Conservation (phyloP, 139 green algal species). For the Picochlorum sp. region DNA sequence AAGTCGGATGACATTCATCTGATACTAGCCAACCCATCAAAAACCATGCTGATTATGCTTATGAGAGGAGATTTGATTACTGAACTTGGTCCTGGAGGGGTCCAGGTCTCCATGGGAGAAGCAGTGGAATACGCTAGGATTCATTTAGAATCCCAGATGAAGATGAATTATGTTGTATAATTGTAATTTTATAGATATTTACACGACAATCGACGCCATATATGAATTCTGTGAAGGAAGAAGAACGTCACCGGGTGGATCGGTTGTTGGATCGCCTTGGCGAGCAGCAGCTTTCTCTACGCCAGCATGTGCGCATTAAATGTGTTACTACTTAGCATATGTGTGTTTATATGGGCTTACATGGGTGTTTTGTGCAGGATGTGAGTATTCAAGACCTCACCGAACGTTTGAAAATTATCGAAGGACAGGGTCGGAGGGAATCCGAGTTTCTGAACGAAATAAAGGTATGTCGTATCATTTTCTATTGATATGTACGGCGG, state of each 20-base stretch:
- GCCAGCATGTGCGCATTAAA: slow-evolving; percentile 14
- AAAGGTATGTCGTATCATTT: not conserved
- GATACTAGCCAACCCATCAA: slow-evolving; percentile 51
- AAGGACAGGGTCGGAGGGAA: slow-evolving; percentile 15
- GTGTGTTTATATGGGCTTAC: too few species aligned
- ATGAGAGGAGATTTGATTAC: slow-evolving; percentile 8
- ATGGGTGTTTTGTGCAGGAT: slow-evolving; percentile 14
- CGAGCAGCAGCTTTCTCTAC: slow-evolving; percentile 16
- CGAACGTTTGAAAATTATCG: slow-evolving; percentile 14
- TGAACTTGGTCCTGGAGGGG: slow-evolving; percentile 4
- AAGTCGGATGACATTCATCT: slow-evolving; percentile 31
- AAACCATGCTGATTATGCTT: slow-evolving; percentile 13
- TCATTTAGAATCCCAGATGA: slow-evolving; percentile 2
- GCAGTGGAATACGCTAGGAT: slow-evolving; percentile 2
- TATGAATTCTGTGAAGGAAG: not conserved
- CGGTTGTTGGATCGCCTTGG: slow-evolving; percentile 17
- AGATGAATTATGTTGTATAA: not conserved
- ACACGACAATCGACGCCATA: too few species aligned
- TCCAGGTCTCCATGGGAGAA: slow-evolving; percentile 8
- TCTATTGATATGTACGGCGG: not conserved
- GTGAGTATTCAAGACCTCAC: slow-evolving; percentile 19
- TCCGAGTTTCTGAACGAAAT: slow-evolving; percentile 13
- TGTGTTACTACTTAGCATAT: too few species aligned
- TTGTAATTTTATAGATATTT: too few species aligned
- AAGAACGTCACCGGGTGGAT: slow-evolving; percentile 19